Evolutionary conservation across 1,139 yeast species (phyloP), one percentile per base, ranked within the genome.

Genomic region (Geotrichum citri-aurantii): DNA sequence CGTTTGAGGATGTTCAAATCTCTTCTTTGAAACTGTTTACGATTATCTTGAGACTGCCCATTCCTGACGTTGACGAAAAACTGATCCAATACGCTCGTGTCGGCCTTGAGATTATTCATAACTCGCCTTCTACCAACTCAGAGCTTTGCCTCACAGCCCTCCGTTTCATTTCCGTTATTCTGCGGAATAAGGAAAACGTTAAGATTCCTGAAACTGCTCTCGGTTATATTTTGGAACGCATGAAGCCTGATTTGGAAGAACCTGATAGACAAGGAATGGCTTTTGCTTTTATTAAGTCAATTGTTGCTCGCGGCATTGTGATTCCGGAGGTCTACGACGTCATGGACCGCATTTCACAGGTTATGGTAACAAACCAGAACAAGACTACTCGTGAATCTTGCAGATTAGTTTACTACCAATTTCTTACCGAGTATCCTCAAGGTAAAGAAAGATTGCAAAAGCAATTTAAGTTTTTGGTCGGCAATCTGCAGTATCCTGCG

Each of bases 401-500:
- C 10, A 81, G 98, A 71, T 81, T 89, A 64, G 84, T 88, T 0
- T 95, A 84, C 71, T 88, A 84, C 71, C 93, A 86, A 68, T 95
- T 93, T 67, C 75, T 93, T 67, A 88, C 92, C 86, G 97, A 91
- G 67, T 93, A 89, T 68, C 98, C 96, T 66, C 98, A 93, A 74
- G 92, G 98, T 37, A 81, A 85, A 68, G 92, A 95, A 5, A 82
- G 91, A 64, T 73, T 93, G 57, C 95, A 88, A 65, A 88, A 86
- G 66, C 96, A 89, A 66, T 85, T 92, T 73, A 84, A 86, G 64
- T 85, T 86, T 68, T 78, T 93, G 72, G 87, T 92, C n/a, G 83
- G 83, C 63, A 93, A 95, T 70, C 76, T 95, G 68, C 80, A 84
- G 29, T 95, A 95, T 69, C 93, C 96, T 14, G 85, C 96, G 4